Percentiles rank a stretch among this genome's conserved stretches.
phyloP scores from a whole-genome alignment of 139 green algal species.

The Pseudopediastrum boryanum region DNA sequence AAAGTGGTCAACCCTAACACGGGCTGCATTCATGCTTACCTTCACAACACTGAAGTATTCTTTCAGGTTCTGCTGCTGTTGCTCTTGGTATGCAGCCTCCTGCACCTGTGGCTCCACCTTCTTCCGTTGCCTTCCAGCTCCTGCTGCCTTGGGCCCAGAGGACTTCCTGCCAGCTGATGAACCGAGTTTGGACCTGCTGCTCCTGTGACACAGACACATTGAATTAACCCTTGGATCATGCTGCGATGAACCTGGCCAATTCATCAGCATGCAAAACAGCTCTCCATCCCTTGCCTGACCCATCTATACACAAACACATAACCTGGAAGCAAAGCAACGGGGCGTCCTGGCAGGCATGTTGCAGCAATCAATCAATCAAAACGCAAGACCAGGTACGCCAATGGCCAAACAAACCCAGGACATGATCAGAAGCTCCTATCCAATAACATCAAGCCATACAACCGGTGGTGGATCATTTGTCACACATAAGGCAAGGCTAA shows the following conservation, averaged over 20 bases:
- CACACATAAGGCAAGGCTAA: too few relatives aligned
- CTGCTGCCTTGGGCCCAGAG: neutral
- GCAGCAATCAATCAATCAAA: too few relatives aligned
- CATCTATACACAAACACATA: neutral
- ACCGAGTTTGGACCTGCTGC: neutral
- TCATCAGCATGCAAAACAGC: neutral
- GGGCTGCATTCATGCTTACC: too few relatives aligned
- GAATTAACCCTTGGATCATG: neutral
- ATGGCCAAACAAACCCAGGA: too few relatives aligned
- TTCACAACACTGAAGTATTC: constrained; percentile 24
- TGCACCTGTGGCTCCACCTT: constrained; percentile 17
- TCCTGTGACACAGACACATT: neutral
- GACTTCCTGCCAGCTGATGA: constrained; percentile 13
- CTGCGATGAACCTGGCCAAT: neutral
- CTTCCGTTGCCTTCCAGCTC: neutral
- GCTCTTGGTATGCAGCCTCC: neutral
- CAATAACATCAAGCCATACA: too few relatives aligned
- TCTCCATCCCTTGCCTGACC: neutral
- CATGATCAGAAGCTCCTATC: too few relatives aligned
- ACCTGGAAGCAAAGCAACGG: neutral
- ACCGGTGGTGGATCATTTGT: too few relatives aligned
- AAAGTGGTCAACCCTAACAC: too few relatives aligned
- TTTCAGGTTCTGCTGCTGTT: constrained; percentile 19
- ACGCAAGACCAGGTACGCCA: too few relatives aligned
- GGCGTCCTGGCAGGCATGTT: too few relatives aligned